Base-by-base conservation (phyloP, 1,284 basidiomycete genomes). In the Sporisorium scitamineum region DNA sequence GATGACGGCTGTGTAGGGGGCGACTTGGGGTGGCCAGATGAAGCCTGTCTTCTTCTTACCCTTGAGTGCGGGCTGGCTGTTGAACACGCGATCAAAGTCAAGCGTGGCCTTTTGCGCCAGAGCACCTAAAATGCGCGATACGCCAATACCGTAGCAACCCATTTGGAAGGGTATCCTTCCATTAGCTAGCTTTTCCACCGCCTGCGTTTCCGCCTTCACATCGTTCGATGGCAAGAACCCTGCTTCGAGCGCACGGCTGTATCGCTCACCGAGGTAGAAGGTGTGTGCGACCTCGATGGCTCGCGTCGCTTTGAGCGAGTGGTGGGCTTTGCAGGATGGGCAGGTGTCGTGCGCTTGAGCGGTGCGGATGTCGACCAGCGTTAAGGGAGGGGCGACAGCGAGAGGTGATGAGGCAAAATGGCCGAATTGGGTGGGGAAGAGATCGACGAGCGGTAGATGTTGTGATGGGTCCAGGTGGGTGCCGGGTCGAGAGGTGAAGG, bases 91-190 rank as follows among this genome's bases (percentile, higher is more conserved):
- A 11, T 60, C 55, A 20, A 73, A 76, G 11, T 63, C 51, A 2
- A 18, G 31, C 10, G 39, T 27, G 3, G 76, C 70, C 5, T 55
- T 63, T 18, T 82, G 83, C 0, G 85, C 86, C 10, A 86, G 61
- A 0, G 83, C 80, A 22, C 85, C 85, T 3, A 86, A 42, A 10
- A 86, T 79, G 1, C 86, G 70, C 18, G 83, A 82, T 2, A 86
- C 80, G 9, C 86, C 86, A 13, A 86, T 85, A 13, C 86, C 86
- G 41, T 85, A 86, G 57, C 86, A 86, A 0, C 86, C 86, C 86
- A 86, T 86, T 56, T 86, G 81, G 53, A 85, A 79, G 2, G 81
- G 80, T 13, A 68, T 45, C 24, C 67, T 47, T 1, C 66, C 76
- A 16, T 75, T 73, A 1, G n/a, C 0, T 47, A 72, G 18, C 20